Conservation (phyloP, 768 basidiomycete genomes). For the Galerina marginata region DNA sequence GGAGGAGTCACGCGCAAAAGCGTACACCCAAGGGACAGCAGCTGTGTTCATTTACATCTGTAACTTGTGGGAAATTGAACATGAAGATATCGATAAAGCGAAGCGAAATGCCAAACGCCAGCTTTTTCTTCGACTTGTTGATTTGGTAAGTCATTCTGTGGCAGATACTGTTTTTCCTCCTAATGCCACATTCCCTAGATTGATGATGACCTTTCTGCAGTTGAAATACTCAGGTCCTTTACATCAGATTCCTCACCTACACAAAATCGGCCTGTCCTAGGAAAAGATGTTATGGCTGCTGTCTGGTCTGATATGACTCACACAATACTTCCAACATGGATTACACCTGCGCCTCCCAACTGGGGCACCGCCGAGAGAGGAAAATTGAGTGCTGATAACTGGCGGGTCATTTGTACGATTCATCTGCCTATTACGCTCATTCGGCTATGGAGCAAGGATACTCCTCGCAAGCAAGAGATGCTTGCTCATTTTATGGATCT, state of each 20-base stretch:
- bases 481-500: slow-evolving; percentile 35
- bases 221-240: not conserved
- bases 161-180: too few species aligned
- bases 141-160: too few species aligned
- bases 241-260: not conserved
- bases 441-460: slow-evolving; percentile 24
- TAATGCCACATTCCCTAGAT: not conserved
- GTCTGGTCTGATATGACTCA: slow-evolving; percentile 36
- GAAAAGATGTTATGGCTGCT: slow-evolving; percentile 31
- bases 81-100: slow-evolving; percentile 6
- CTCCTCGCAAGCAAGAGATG: slow-evolving; percentile 21
- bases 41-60: slow-evolving; percentile 17
- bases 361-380: slow-evolving; percentile 36
- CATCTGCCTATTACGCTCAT: slow-evolving; percentile 35
- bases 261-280: slow-evolving; percentile 27
- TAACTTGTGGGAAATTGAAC: slow-evolving; percentile 7
- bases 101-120: slow-evolving; percentile 10
- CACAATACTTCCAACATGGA: slow-evolving; percentile 36
- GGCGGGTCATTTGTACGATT: slow-evolving; percentile 31
- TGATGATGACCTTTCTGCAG: not conserved
- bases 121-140: slow-evolving; percentile 2
- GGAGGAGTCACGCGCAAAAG: slow-evolving; percentile 6
- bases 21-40: slow-evolving; percentile 12
- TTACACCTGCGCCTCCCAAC: slow-evolving; percentile 32
- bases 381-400: slow-evolving; percentile 38